Base-by-base conservation (phyloP, 2,329 filamentous ascomycete species). In the Nothophaeocryptopus gaeumannii region DNA sequence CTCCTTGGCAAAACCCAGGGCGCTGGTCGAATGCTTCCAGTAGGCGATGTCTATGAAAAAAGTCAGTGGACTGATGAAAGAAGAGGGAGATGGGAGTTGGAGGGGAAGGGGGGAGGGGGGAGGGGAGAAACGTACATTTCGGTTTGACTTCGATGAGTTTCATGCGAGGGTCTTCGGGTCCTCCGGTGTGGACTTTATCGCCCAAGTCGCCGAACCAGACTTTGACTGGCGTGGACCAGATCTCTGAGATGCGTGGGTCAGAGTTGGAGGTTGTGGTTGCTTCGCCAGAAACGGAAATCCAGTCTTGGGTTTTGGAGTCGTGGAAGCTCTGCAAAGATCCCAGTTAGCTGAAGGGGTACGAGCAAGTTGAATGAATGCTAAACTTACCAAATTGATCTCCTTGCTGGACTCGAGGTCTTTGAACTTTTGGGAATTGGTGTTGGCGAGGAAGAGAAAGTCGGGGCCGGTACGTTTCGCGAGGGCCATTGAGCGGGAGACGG, bases 381-480 rank as follows among this genome's bases (percentile, higher is more conserved):
- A n/a, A n/a, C n/a, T n/a, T n/a, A n/a, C n/a, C n/a, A n/a, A n/a
- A n/a, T 72, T 69, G 44, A 70, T 53, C 54, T 72, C 69, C 15
- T 67, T 67, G 61, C 70, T 71, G n/a, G 66, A 47, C 8, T 67
- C 55, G 8, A 78, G 62, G 58, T 78, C 75, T 40, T 65, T 57
- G 62, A 78, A 75, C 42, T 78, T 78, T 43, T 68, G 58, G 39
- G 69, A 72, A 66, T 77, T 66, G 20, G 58, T 63, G 67, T 78
- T 78, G 61, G 73, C 64, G 39, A 78, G 70, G 67, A 76, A 78
- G 56, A 77, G 70, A 61, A 78, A 74, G 62, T 78, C 74, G 5
- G 75, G 75, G 9, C 76, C 75, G 42, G 59, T 57, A 45, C 88
- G 68, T 84, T 88, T 73, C 45, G 73, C 72, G 20, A 76, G 61